Evolutionary conservation across 2,329 filamentous ascomycete species (phyloP), one percentile per base, ranked within the genome.

Genomic region (Rutstroemia sp.): DNA sequence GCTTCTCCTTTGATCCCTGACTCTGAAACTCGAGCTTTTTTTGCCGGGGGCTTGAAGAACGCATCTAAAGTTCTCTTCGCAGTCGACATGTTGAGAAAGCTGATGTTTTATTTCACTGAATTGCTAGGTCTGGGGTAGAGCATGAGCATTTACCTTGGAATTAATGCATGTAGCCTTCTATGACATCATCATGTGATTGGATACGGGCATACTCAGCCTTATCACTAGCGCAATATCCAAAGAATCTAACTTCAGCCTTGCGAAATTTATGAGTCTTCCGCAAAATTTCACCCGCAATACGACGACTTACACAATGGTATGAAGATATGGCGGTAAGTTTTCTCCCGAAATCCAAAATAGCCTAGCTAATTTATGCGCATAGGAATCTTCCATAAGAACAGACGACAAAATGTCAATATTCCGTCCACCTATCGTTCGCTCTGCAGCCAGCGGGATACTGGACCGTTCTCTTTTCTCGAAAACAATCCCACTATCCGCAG

Each of bases 391-490:
- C 49, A 16, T 58, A 54, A 51, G 38, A 50, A 48, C 53, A 7
- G 42, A 52, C 30, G 67, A 70, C 58, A 72, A 75, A 48, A 83
- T 83, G 80, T 75, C 73, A 61, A 68, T 82, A 51, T 89, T 96
- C 71, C 83, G 86, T 62, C 89, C 91, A 48, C 91, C 92, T 23
- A 77, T 91, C 58, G 86, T 92, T 65, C 87, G 88, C 70, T 70
- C 72, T 8, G 51, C 56, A 37, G 84, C 86, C 58, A 88, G 89
- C 76, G 84, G 84, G 68, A 80, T 82, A 50, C 82, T 99, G 61
- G 92, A 99, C 74, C 85, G 89, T 63, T 79, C 86, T 16, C 85
- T 95, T 61, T 97, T 97, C 75, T 78, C 81, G 52, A 89, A 86
- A 70, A 88, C 79, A 1, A 75, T 96, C 55, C 84, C 86, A 23